Conservation (phyloP, 768 basidiomycete genomes). For the Lyophyllum decastes region DNA sequence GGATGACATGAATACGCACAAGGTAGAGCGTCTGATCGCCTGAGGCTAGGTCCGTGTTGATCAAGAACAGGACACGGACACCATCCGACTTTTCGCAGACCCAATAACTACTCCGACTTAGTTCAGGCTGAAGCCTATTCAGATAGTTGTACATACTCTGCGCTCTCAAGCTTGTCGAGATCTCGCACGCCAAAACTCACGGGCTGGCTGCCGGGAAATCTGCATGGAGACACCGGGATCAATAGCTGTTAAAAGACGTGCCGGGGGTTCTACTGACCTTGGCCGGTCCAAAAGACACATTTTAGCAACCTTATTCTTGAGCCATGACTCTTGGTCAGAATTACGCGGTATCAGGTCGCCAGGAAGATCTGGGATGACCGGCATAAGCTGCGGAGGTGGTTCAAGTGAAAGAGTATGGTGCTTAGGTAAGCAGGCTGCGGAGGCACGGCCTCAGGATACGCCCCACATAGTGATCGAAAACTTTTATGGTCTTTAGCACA, state of each 20-base stretch:
- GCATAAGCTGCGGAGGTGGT: slow-evolving; percentile 28
- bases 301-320: slow-evolving; percentile 60
- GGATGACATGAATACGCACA: slow-evolving; percentile 45
- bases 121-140: slow-evolving; percentile 2
- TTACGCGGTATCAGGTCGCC: slow-evolving; percentile 54
- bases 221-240: slow-evolving; percentile 27
- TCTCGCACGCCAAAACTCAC: slow-evolving; percentile 81
- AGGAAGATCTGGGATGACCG: slow-evolving; percentile 71
- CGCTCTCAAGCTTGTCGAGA: slow-evolving; percentile 72
- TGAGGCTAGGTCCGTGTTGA: slow-evolving; percentile 57
- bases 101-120: slow-evolving; percentile 75
- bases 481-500: not conserved
- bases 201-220: slow-evolving; percentile 96
- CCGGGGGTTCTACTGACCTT: slow-evolving; percentile 45
- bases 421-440: slow-evolving; percentile 4
- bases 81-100: slow-evolving; percentile 99
- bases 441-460: not conserved
- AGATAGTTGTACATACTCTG: slow-evolving; percentile 62
- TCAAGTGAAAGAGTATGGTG: slow-evolving; percentile 1
- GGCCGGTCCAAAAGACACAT: slow-evolving; percentile 68
- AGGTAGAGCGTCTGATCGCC: slow-evolving; percentile 69
- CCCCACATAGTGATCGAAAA: not conserved
- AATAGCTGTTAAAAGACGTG: not conserved
- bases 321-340: slow-evolving; percentile 66
- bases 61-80: slow-evolving; percentile 82